Percentiles rank a stretch among this genome's conserved stretches.
These are phyloP conservation scores for Coleophoma crateriformis DNA, from an alignment of 2,329 filamentous ascomycete species.

Conservation along the genomic window DNA sequence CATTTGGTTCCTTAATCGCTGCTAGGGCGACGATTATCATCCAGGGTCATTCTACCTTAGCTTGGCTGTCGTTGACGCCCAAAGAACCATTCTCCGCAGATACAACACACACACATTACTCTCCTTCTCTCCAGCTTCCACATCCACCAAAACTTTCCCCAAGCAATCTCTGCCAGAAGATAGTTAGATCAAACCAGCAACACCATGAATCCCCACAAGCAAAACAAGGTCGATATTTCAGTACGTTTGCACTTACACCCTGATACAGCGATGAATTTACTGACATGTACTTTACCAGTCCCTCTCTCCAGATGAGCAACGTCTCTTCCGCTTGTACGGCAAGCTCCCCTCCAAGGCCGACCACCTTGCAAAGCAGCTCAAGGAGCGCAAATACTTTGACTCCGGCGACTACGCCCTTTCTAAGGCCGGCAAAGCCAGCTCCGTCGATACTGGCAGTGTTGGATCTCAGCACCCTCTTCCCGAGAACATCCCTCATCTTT, in stretches of 20 bases:
- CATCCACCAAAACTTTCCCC: background rate
- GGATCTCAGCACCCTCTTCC: conserved; percentile 92
- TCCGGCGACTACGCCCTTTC: conserved; percentile 93
- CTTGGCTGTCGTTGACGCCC: background rate
- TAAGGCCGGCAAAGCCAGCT: conserved; percentile 94
- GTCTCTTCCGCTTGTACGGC: conserved; percentile 93
- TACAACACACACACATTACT: background rate
- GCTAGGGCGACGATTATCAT: background rate
- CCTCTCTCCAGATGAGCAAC: conserved; percentile 90
- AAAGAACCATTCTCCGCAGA: background rate
- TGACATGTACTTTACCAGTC: conserved; percentile 25
- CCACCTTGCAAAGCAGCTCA: conserved; percentile 95
- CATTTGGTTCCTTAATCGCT: background rate
- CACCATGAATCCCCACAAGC: background rate
- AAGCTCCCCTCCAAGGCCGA: conserved; percentile 96
- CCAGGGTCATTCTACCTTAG: background rate
- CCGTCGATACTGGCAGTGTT: conserved; percentile 88
- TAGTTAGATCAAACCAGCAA: no score
- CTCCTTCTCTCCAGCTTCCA: background rate
- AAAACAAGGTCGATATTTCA: background rate
- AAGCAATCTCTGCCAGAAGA: conserved; percentile 6
- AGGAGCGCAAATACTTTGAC: conserved; percentile 99
- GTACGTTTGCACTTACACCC: no score
- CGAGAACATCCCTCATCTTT: conserved; percentile 89
- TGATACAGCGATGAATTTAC: background rate